Conservation (phyloP, 2,329 filamentous ascomycete species). For the Fusarium tricinctum region DNA sequence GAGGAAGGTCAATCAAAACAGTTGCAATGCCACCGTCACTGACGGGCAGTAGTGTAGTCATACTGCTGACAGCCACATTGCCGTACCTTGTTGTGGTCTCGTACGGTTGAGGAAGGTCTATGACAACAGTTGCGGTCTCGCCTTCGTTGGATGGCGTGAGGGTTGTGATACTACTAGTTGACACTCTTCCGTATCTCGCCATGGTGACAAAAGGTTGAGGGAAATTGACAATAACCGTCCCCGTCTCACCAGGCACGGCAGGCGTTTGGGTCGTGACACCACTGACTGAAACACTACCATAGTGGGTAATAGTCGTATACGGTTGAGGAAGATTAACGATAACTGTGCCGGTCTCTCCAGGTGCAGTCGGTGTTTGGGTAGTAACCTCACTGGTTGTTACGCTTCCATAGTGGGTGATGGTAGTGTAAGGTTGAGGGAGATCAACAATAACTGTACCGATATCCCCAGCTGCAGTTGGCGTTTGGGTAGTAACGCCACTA, state of each 20-base stretch:
- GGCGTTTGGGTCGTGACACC: background rate
- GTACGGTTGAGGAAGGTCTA: background rate
- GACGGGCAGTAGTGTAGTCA: background rate
- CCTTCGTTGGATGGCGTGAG: background rate
- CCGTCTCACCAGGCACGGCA: background rate
- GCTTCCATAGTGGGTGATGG: background rate
- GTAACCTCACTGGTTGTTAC: background rate
- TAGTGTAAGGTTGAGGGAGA: background rate
- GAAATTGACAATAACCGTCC: background rate
- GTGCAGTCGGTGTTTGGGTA: background rate
- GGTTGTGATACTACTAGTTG: background rate
- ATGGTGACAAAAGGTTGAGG: background rate
- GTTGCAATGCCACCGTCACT: background rate
- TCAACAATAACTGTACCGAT: background rate
- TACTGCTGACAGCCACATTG: background rate
- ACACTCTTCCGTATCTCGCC: background rate
- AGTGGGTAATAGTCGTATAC: background rate
- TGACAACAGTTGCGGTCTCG: background rate
- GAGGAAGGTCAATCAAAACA: conserved; percentile 5
- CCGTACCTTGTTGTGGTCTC: background rate
- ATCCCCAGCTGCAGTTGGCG: background rate
- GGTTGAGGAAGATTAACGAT: background rate
- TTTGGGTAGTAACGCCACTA: background rate
- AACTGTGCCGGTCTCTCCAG: background rate
- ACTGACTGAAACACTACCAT: background rate